These are phyloP conservation scores for Serendipita sp. DNA, from an alignment of 768 basidiomycete genomes.

Conservation along the genomic window DNA sequence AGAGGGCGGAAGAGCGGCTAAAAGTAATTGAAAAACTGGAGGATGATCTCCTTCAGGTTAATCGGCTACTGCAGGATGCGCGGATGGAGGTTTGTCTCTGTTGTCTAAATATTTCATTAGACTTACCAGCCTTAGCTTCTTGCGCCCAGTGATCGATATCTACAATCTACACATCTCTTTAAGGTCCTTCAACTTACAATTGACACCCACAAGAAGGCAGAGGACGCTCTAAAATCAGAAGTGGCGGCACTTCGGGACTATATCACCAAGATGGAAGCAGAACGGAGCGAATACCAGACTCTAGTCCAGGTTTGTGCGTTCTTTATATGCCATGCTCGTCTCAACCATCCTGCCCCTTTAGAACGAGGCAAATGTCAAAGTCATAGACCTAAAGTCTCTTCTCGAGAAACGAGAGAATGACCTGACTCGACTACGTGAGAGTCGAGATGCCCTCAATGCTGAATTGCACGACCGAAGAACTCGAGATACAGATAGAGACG, in stretches of 20 bases:
- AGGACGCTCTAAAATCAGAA: slow-evolving; percentile 33
- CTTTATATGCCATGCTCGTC: slow-evolving; percentile 2
- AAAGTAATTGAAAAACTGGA: not conserved
- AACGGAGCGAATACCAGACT: slow-evolving; percentile 14
- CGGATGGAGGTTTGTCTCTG: slow-evolving; percentile 46
- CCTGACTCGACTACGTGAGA: slow-evolving; percentile 48
- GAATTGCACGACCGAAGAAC: slow-evolving; percentile 55
- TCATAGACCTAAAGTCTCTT: slow-evolving; percentile 47
- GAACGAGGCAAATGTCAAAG: slow-evolving; percentile 29
- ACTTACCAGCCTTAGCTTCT: slow-evolving; percentile 35
- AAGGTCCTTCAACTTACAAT: slow-evolving; percentile 26
- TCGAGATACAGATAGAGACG: slow-evolving; percentile 39
- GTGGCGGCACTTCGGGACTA: slow-evolving; percentile 27
- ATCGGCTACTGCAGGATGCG: not conserved
- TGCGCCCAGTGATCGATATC: slow-evolving; percentile 19
- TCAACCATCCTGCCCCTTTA: slow-evolving; percentile 13
- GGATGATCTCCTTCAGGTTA: not conserved
- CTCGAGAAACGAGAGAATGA: slow-evolving; percentile 51
- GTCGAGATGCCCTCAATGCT: slow-evolving; percentile 46
- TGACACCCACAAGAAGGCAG: slow-evolving; percentile 18
- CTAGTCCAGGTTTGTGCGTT: slow-evolving; percentile 1
- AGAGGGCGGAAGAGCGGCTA: not conserved
- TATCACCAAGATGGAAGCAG: slow-evolving; percentile 27
- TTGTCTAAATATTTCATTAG: slow-evolving; percentile 23
- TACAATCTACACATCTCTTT: slow-evolving; percentile 25